Conservation (phyloP, 371 early-diverging fungal species). For the Massospora cicadina region DNA sequence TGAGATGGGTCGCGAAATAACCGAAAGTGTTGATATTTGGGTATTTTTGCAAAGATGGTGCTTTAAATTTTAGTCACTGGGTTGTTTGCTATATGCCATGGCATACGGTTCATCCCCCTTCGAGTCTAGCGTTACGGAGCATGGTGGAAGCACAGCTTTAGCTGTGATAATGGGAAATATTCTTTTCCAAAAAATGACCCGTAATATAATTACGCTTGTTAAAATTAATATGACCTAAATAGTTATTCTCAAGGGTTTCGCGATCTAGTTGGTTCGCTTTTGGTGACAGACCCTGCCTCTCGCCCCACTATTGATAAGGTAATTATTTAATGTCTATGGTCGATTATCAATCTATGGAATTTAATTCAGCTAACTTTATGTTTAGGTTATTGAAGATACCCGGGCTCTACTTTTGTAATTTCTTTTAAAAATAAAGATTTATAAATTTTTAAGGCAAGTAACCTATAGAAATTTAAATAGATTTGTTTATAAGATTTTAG, state of each 20-base stretch:
- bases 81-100: slow-evolving; percentile 54
- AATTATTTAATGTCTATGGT: too few species aligned
- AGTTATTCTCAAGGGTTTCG: slow-evolving; percentile 39
- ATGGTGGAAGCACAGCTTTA: slow-evolving; percentile 51
- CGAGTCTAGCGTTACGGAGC: slow-evolving; percentile 41
- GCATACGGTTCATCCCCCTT: slow-evolving; percentile 58
- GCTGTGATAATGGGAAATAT: slow-evolving; percentile 54
- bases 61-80: slow-evolving; percentile 28
- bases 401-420: too few species aligned
- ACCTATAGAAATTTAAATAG: too few species aligned
- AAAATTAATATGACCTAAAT: not conserved
- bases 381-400: too few species aligned
- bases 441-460: too few species aligned
- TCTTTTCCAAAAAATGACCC: slow-evolving; percentile 27
- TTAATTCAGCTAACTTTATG: too few species aligned
- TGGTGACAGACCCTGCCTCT: slow-evolving; percentile 35
- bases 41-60: slow-evolving; percentile 12
- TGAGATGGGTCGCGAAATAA: slow-evolving; percentile 31
- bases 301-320: slow-evolving; percentile 47
- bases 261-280: slow-evolving; percentile 42
- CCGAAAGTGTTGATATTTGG: slow-evolving; percentile 65
- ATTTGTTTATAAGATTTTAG: too few species aligned
- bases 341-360: too few species aligned
- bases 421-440: too few species aligned
- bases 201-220: slow-evolving; percentile 5